Evolutionary conservation across 495 filamentous ascomycete species (phyloP).

Genomic region (Pyrenula massariospora): DNA sequence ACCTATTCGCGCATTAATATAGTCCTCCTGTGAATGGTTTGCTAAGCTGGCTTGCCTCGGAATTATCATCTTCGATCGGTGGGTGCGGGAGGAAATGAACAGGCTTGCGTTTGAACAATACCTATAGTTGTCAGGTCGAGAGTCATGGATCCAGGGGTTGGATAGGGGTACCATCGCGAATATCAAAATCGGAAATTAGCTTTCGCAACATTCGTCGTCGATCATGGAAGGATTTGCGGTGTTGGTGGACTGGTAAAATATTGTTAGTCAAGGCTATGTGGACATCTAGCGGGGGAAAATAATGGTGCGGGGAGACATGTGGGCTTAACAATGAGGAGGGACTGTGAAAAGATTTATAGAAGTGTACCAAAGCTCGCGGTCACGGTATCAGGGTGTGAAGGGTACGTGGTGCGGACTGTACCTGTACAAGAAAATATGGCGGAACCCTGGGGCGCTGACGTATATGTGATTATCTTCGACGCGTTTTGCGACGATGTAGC

Average conservation of each 20-base stretch:
- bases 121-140: slow-evolving; percentile 36
- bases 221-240: not conserved
- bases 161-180: not conserved
- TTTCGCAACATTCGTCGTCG: not conserved
- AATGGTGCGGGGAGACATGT: not conserved
- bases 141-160: not conserved
- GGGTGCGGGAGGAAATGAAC: slow-evolving; percentile 71
- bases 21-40: not conserved
- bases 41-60: slow-evolving; percentile 44
- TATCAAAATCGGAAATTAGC: not conserved
- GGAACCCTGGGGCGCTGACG: not conserved
- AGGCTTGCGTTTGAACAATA: slow-evolving; percentile 91
- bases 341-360: not conserved
- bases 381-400: not conserved
- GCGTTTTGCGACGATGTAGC: not conserved
- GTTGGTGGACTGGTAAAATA: too few species aligned
- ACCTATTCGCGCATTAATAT: slow-evolving; percentile 40
- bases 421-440: not conserved
- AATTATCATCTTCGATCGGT: slow-evolving; percentile 63
- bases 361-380: not conserved
- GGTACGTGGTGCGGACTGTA: not conserved
- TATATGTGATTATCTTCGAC: not conserved
- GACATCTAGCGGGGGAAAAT: not conserved
- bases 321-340: not conserved
- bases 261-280: not conserved